phyloP scores from a whole-genome alignment of 2,329 filamentous ascomycete genomes.

The Fusarium domesticum region DNA sequence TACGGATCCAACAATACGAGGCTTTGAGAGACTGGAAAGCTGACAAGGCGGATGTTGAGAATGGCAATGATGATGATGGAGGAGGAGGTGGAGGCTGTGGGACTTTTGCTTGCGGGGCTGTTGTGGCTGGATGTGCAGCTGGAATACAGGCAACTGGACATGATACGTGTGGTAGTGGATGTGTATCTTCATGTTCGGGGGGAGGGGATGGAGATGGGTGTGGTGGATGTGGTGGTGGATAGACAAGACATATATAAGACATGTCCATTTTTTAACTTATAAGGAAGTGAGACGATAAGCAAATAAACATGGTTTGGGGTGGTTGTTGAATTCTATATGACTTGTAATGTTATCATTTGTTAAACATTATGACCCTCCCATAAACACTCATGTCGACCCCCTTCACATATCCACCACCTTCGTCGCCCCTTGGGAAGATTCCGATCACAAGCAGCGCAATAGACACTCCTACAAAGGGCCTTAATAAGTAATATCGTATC shows the following conservation, averaged over 20 bases:
- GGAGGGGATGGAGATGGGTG: slow-evolving; percentile 8
- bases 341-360: neutral
- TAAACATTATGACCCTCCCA: slow-evolving; percentile 10
- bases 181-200: slow-evolving; percentile 15
- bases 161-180: slow-evolving; percentile 23
- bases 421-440: neutral
- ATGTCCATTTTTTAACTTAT: too few relatives aligned
- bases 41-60: slow-evolving; percentile 13
- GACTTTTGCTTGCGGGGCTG: slow-evolving; percentile 17
- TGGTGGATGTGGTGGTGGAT: slow-evolving; percentile 19
- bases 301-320: too few relatives aligned
- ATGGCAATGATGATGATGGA: neutral
- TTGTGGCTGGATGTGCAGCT: slow-evolving; percentile 13
- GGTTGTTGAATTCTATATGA: too few relatives aligned
- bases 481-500: slow-evolving; percentile 5
- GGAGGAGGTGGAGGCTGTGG: slow-evolving; percentile 14
- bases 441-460: slow-evolving; percentile 7
- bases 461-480: slow-evolving; percentile 1
- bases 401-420: slow-evolving; percentile 13
- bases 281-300: too few relatives aligned
- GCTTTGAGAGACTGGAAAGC: slow-evolving; percentile 25
- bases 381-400: slow-evolving; percentile 12
- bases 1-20: slow-evolving; percentile 21
- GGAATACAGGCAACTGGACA: slow-evolving; percentile 12
- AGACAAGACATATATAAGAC: too few relatives aligned